Base-by-base conservation (phyloP, 2,329 filamentous ascomycete species). In the Paraphaeosphaeria minitans region DNA sequence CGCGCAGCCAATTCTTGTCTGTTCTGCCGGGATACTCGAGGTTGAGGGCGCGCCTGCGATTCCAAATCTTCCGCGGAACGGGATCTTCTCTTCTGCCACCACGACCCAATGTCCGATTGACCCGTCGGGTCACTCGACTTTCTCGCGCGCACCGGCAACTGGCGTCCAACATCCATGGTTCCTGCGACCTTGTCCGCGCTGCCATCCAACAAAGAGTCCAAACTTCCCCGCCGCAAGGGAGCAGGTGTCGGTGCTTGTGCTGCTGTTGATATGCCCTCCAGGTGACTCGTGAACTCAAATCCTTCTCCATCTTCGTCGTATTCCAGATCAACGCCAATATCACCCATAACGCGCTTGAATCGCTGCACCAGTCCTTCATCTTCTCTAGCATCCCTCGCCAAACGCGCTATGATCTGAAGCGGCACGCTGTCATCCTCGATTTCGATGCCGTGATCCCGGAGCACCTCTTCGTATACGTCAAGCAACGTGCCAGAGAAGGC, bases 331-430 rank as follows among this genome's bases (percentile, higher is more conserved):
- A 94, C 92, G 22, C 88, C 88, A 83, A 92, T 87, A 51, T 85
- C 83, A 16, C 79, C 80, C 64, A 96, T 81, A 59, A 92, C 82
- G 57, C 84, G 80, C 73, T 87, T 84, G 68, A 95, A 93, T 66
- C 89, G 90, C 58, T 89, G 85, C 62, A 86, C 82, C 29, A 96
- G 80, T 83, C 60, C 58, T 53, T 71, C 66, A 59, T 70, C 59
- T 45, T 65, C 14, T 7, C 59, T 57, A 14, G 61, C 56, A 19
- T 70, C 60, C 62, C 71, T 67, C 64, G 73, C 74, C 72, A 97
- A 87, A 68, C 89, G 89, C 74, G 95, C 91, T 56, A 97, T 79
- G 68, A 96, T 88, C 62, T 89, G 86, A 64, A 92, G 87, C 69
- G 93, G 89, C 66, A 90, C 86, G 66, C 88, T 87, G 69, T 93